Evolutionary conservation across 129 eudicot genomes (phyloP), one percentile per base, ranked within the genome.

Genomic region (Flaveria bidentis): DNA sequence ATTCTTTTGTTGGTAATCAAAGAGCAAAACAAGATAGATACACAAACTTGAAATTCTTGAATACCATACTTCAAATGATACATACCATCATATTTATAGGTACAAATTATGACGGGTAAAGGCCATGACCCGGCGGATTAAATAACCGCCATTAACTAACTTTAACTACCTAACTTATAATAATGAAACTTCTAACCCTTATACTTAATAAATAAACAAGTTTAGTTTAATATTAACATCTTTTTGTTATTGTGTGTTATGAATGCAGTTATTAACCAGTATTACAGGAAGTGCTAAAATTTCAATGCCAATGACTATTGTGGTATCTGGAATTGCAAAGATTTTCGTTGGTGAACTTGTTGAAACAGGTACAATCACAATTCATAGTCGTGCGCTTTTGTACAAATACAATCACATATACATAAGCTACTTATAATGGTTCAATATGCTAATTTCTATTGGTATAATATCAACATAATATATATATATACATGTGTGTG

Each of bases 271-370:
- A 80, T 77, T 94, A 71, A 87, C 88, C 16, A 89, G 96, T 83
- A 85, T 94, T 44, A 91, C 92, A 0, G 99, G 99, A 81, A 94
- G 92, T 73, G 84, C 91, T 16, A 94, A 91, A 79, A 94, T 94
- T 42, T 87, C 97, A 52, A 66, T 86, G 72, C 99, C 96, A 10
- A 88, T 89, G 99, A 94, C 96, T 11, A 94, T 94, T 72, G 99
- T 91, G 78, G 96, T 87, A 51, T 94, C 99, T 39, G 96, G 97
- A 23, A 94, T 91, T 63, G 99, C 97, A 49, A 94, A 94, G 74
- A 91, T 94, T 87, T 94, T 91, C 80, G 96, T 91, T 62, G 97
- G 99, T 47, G 99, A 94, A 84, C 89, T 94, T 42, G 88, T 94
- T 55, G 96, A 94, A 83, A 89, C 92, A 85, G 96, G 98, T 92